phyloP scores from a whole-genome alignment of 805 yeast genomes.

The Metschnikowia shivogae region DNA sequence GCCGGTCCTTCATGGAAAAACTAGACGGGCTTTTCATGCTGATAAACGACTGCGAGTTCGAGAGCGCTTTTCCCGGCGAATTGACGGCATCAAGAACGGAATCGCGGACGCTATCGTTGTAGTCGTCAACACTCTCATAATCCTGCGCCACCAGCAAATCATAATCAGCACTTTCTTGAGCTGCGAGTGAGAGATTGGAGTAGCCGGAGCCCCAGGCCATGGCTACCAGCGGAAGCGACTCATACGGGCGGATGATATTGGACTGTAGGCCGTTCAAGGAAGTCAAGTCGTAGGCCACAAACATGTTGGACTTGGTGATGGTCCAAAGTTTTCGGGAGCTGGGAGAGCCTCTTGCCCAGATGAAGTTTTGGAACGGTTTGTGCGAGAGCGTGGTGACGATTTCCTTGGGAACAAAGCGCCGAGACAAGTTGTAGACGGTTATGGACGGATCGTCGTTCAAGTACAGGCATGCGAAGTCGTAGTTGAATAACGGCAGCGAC shows the following conservation, averaged over 20 bases:
- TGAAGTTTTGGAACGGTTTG: conserved; percentile 39
- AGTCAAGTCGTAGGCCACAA: conserved; percentile 33
- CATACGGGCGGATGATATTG: conserved; percentile 36
- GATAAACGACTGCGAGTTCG: conserved; percentile 1
- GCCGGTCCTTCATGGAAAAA: conserved; percentile 10
- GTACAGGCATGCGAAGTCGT: conserved; percentile 71
- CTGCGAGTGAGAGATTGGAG: conserved; percentile 48
- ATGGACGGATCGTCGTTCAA: conserved; percentile 68
- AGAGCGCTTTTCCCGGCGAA: conserved; percentile 2
- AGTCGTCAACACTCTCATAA: background rate
- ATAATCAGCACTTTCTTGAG: conserved; percentile 46
- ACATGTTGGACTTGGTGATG: conserved; percentile 37
- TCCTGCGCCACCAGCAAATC: conserved; percentile 19
- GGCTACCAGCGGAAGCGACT: conserved; percentile 49
- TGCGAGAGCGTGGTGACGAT: conserved; percentile 48
- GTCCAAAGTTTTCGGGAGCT: conserved; percentile 33
- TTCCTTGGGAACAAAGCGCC: conserved; percentile 76
- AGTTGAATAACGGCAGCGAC: conserved; percentile 38
- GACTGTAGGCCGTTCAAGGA: conserved; percentile 14
- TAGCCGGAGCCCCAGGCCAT: conserved; percentile 55
- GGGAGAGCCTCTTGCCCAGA: conserved; percentile 33
- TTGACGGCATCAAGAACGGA: conserved; percentile 1
- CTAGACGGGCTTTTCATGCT: conserved; percentile 1
- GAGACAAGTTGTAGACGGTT: conserved; percentile 62
- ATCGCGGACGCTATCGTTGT: background rate